Base-by-base conservation (phyloP, 2,329 filamentous ascomycete species). In the Paraconiothyrium sp. region DNA sequence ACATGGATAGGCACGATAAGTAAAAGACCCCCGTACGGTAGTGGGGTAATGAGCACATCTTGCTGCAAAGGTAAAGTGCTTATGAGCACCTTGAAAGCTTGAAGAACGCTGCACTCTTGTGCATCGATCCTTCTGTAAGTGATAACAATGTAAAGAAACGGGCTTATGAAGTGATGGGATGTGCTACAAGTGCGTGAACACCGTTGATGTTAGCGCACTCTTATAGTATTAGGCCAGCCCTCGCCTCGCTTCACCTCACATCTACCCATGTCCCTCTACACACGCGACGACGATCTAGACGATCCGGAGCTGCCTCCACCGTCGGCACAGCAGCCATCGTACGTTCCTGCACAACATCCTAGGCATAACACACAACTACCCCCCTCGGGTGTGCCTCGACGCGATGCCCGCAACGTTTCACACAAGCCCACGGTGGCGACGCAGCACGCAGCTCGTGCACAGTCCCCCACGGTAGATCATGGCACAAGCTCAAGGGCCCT, bases 291-390 rank as follows among this genome's bases (percentile, higher is more conserved):
- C 51, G 57, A 64, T 59, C 59, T 49, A 24, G 54, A 54, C 51
- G 57, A 64, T 59, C 59, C 52, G 34, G 44, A 44, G 44, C 44
- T 54, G 13, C 62, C 62, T 39, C 62, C 59, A 24, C 62, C 57
- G 16, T 65, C 62, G 22, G 59, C 57, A 9, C 62, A 65, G 32
- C 52, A 41, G n/a, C 16, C 32, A 55, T 30, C 59, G 46, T 46
- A 30, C 13, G 37, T 27, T 47, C 4, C 50, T 54, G 58, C 57
- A 55, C 14, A 6, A 4, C 14, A 34, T 51, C 47, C 52, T 48
- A 49, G 49, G 20, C 22, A n/a, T 39, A 37, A 32, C 48, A 49
- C 50, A 43, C 47, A 32, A 41, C 37, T 43, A 48, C 39, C 39
- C 39, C 27, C 32, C 14, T 34, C 34, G 50, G 46, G 13, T 8